Evolutionary conservation across 768 basidiomycete species (phyloP), one percentile per base, ranked within the genome.

Genomic region (Hypsizygus marmoreus): DNA sequence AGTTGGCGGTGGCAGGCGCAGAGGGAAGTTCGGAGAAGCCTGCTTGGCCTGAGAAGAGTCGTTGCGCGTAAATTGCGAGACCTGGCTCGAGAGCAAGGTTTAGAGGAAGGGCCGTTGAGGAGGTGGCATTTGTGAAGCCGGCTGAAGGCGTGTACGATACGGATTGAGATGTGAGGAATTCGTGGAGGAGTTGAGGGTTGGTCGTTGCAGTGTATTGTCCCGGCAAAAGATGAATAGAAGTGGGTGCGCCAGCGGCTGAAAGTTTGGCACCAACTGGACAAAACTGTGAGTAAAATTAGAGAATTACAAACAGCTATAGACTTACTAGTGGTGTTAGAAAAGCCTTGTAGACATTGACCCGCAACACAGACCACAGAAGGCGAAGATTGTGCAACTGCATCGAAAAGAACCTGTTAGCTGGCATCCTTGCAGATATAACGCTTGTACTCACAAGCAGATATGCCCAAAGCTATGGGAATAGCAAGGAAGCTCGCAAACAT

Each of bases 311-410:
- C 45, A 24, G 19, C 4, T 40, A 3, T 34, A 31, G 13, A 66
- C 70, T 25, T 47, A 83, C 87, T 69, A 57, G 87, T 85, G 17
- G 75, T 79, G 60, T 91, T 91, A 24, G 86, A 81, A 66, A 69
- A 79, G 47, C 90, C 90, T 65, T 90, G 77, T 45, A 91, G 68
- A 73, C 90, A 91, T 86, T 92, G 88, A 56, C 89, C 89, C 63
- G 89, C 86, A 87, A 88, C 72, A 75, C 89, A 91, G 50, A 92
- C 73, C 45, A 91, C 81, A 58, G 73, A 69, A 28, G 83, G 66
- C 48, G 71, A 63, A 64, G 72, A 67, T 65, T 84, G 81, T 48
- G 84, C 82, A 61, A 72, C 79, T 82, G 38, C 7, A 24, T 26
- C 2, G 10, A 28, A n/a, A 28, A 26, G 1, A 32, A 19, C 2